phyloP scores from a whole-genome alignment of 352 stramenopile genomes.

The Paralagenidium karlingii region DNA sequence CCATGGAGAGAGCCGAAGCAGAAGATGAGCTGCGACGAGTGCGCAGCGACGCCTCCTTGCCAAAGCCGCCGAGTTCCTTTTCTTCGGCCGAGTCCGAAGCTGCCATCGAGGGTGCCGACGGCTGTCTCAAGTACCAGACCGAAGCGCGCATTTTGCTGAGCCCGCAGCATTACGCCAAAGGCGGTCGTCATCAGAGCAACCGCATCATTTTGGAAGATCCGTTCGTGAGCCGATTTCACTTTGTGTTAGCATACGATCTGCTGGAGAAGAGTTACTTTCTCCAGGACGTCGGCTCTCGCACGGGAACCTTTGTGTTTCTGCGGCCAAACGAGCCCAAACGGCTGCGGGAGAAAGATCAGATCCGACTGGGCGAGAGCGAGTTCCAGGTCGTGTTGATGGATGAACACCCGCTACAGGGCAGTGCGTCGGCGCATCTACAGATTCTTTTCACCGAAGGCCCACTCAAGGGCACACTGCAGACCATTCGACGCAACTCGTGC shows the following conservation, averaged over 20 bases:
- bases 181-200: constrained; percentile 66
- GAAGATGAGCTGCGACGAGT: constrained; percentile 7
- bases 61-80: constrained; percentile 1
- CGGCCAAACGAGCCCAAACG: constrained; percentile 58
- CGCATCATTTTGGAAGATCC: constrained; percentile 80
- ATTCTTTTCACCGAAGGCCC: constrained; percentile 70
- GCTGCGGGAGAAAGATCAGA: constrained; percentile 47
- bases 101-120: not conserved
- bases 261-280: constrained; percentile 80
- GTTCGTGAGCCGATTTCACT: constrained; percentile 74
- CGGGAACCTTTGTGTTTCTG: constrained; percentile 70
- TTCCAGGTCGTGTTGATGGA: constrained; percentile 70
- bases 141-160: constrained; percentile 44
- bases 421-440: too few species aligned
- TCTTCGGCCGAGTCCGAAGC: constrained; percentile 1
- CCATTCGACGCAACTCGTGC: constrained; percentile 52
- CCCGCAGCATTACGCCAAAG: constrained; percentile 38
- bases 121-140: constrained; percentile 4
- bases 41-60: constrained; percentile 5
- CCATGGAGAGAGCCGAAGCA: not conserved
- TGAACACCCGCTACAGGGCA: constrained; percentile 55
- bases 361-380: constrained; percentile 71
- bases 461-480: constrained; percentile 53
- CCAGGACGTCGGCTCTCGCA: constrained; percentile 66
- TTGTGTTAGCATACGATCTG: constrained; percentile 64